Conservation (phyloP, 208 protist genomes). For the Leishmania amazonensis region DNA sequence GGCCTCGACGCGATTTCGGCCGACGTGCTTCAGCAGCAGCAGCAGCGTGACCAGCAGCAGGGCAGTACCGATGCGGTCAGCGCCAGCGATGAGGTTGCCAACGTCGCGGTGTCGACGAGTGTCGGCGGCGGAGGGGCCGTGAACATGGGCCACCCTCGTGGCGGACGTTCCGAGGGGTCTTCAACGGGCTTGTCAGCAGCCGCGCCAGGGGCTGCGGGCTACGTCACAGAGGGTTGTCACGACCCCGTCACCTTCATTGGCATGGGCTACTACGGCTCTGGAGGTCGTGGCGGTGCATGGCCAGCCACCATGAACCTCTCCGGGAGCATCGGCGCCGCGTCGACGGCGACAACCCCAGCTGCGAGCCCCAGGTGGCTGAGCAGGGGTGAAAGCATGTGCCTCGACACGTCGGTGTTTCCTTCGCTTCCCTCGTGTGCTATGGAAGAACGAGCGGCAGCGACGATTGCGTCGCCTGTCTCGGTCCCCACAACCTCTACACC, state of each 20-base stretch:
- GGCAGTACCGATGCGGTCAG: not conserved
- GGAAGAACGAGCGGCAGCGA: slow-evolving; percentile 16
- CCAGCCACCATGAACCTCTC: slow-evolving; percentile 6
- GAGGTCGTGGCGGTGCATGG: not conserved
- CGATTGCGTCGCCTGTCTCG: slow-evolving; percentile 1
- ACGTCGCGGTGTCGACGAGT: not conserved
- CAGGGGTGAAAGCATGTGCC: slow-evolving; percentile 2
- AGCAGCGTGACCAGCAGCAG: slow-evolving; percentile 7
- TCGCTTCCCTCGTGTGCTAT: slow-evolving; percentile 11
- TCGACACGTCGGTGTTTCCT: slow-evolving; percentile 4
- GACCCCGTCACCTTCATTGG: slow-evolving; percentile 24
- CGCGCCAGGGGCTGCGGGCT: not conserved
- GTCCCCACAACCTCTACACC: slow-evolving; percentile 6
- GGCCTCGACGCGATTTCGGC: slow-evolving; percentile 60
- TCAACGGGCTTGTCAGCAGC: not conserved
- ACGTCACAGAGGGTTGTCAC: not conserved
- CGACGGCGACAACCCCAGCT: slow-evolving; percentile 1
- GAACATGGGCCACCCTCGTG: not conserved
- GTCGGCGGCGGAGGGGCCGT: not conserved
- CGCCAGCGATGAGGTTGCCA: not conserved
- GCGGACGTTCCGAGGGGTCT: slow-evolving; percentile 5
- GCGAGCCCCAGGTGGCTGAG: slow-evolving; percentile 1
- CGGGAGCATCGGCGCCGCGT: not conserved
- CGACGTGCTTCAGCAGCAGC: slow-evolving; percentile 21
- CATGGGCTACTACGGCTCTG: slow-evolving; percentile 18